Base-by-base conservation (phyloP, 2,329 filamentous ascomycete genomes). In the Penicillium sp. region DNA sequence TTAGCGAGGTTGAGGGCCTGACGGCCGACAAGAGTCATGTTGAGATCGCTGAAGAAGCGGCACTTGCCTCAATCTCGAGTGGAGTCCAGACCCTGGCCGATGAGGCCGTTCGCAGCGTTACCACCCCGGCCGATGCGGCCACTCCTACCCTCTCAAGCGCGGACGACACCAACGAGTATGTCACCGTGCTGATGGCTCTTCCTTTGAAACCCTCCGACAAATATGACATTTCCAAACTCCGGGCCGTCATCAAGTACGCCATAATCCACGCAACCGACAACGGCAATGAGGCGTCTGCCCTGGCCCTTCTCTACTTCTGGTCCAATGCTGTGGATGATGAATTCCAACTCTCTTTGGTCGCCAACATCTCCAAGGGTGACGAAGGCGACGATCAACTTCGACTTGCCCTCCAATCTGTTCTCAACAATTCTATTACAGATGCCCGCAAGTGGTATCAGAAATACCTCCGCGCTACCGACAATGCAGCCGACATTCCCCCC, bases 291-390 rank as follows among this genome's bases (percentile, higher is more conserved):
- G 28, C 42, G 4, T 45, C 45, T 21, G 56, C 53, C 28, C 15
- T 53, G 29, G 43, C 42, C 13, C 44, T 61, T 32, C 44, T 58
- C 26, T 49, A 60, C 48, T 56, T 53, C 33, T 61, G 58, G 58
- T 52, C 44, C 9, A 48, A 40, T 4, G 46, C 53, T 13, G 19
- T 48, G 22, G 39, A 41, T 1, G 58, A 61, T 19, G 52, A 57
- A 4, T 60, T 61, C 38, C 51, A 53, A 24, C 29, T 59, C 7
- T 53, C 54, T 3, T 43, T 61, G n/a, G 46, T 60, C 17, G 43
- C 54, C 26, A 59, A 58, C 31, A 26, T 60, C 19, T 48, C 49
- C n/a, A 22, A 22, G 2, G 6, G 39, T 5, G 43, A 53, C 1
- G 40, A 37, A 7, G 21, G 26, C 4, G 45, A 57, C 21, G 38